A percentile compares a stretch with the other conserved stretches of the same genome.
Conservation (phyloP, 495 filamentous ascomycete genomes). For the Neurospora discreta region DNA sequence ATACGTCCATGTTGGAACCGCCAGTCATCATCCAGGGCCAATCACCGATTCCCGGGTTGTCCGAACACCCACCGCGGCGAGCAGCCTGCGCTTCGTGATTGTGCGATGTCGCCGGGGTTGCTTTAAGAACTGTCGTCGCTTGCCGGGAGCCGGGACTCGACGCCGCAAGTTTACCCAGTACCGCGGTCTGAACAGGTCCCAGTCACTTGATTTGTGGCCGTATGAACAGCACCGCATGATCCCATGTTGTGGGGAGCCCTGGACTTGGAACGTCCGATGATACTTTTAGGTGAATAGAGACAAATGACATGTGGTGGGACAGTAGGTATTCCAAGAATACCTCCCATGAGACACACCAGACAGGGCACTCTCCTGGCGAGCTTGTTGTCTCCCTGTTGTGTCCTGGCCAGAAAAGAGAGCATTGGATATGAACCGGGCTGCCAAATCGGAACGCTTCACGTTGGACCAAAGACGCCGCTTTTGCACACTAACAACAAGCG, state of each 20-base stretch:
- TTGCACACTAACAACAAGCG: background rate
- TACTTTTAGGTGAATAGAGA: background rate
- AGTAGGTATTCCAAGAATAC: background rate
- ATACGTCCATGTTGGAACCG: background rate
- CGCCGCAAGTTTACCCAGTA: background rate
- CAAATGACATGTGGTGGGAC: background rate
- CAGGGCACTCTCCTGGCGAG: background rate
- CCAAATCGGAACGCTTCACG: background rate
- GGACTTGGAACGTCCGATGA: background rate
- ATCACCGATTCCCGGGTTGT: background rate
- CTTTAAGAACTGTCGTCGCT: background rate
- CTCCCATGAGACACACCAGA: background rate
- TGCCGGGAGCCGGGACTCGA: background rate
- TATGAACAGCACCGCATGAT: background rate
- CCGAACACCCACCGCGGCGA: background rate
- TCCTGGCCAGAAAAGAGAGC: background rate
- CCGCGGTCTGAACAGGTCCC: background rate
- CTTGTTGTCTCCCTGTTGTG: background rate
- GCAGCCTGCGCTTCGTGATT: background rate
- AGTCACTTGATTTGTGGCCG: background rate
- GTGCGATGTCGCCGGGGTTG: background rate
- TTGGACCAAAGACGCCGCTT: background rate
- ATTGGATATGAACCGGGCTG: background rate
- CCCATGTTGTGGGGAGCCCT: background rate
- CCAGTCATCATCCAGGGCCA: background rate